Base-by-base conservation (phyloP, 768 basidiomycete species). In the Pulveroboletus frians region DNA sequence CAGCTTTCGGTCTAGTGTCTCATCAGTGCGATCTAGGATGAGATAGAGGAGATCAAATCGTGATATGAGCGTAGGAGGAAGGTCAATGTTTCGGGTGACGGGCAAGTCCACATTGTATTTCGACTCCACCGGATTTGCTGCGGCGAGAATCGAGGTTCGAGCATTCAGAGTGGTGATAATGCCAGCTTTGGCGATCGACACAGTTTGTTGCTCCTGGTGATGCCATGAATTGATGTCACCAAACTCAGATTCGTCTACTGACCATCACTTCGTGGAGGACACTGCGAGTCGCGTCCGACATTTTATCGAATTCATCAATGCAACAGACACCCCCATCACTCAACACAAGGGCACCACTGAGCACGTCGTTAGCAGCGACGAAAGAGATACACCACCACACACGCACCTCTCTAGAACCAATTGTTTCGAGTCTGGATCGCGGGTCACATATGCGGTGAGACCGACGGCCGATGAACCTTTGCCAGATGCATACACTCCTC, bases 241-340 rank as follows among this genome's bases (percentile, higher is more conserved):
- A 17, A 38, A 9, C 9, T 17, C 6, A 6, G 29, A 39, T 37
- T 39, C 38, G 18, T 20, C 52, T 45, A 57, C 76, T 46, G 55
- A 91, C 90, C 95, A 98, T 98, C 14, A 96, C 94, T 81, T 98
- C 95, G 69, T 99, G 96, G 39, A 99, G 80, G 9, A 98, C 95
- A 64, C 96, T 97, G 40, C 96, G 85, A 38, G 96, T 98, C 5
- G 90, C 82, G 52, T 97, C 87, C 31, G 94, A 93, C 96, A 99
- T 99, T 69, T 99, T 99, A 72, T 99, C 96, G 59, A 99, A 98
- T 69, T 98, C 95, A 58, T 98, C 95, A 57, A 98, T 98, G 64
- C 95, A 98, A 65, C 93, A 97, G 5, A 97, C 92, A 65, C 94
- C 95, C 1, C 95, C 95, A 56, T 97, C 95, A 64, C 88, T 91